Percentiles rank a stretch among this genome's conserved stretches.
Evolutionary conservation across 768 basidiomycete species (phyloP).

Genomic region (Podaxis rugospora): DNA sequence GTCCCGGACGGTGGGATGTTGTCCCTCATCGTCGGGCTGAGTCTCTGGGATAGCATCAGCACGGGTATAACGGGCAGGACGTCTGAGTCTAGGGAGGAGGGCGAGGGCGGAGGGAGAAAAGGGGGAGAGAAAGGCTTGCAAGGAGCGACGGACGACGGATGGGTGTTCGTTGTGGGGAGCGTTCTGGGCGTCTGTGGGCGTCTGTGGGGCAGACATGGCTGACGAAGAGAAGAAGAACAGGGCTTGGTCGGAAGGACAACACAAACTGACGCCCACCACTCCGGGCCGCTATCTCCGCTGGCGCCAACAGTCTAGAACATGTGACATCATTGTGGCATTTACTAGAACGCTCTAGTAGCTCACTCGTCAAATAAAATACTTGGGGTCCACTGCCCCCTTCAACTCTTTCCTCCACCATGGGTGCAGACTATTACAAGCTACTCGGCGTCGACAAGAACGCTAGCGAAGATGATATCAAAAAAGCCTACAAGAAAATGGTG

Average conservation of each 20-base stretch:
- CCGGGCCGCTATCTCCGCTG: background rate
- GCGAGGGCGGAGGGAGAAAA: constrained; percentile 66
- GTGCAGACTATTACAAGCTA: constrained; percentile 84
- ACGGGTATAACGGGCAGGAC: constrained; percentile 56
- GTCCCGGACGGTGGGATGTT: constrained; percentile 61
- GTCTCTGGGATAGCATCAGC: constrained; percentile 72
- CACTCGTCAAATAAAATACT: constrained; percentile 5
- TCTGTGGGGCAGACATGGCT: background rate
- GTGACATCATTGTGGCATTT: constrained; percentile 26
- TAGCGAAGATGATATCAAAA: constrained; percentile 84
- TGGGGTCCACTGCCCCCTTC: background rate
- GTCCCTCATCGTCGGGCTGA: constrained; percentile 41
- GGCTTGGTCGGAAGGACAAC: background rate
- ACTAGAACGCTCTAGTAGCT: constrained; percentile 23
- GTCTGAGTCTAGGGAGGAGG: constrained; percentile 36
- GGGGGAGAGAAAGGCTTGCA: constrained; percentile 51
- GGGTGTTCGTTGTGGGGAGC: constrained; percentile 4
- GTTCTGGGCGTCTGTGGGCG: constrained; percentile 3
- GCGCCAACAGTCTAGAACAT: constrained; percentile 12
- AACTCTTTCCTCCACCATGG: constrained; percentile 41
- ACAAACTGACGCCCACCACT: background rate
- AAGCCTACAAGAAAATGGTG: constrained; percentile 93
- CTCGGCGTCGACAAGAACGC: constrained; percentile 75
- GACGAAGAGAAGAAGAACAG: background rate
- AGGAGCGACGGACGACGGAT: constrained; percentile 52